These are phyloP conservation scores for Aegle marmelos DNA, from an alignment of 345 rosid genomes.

Conservation along the genomic window DNA sequence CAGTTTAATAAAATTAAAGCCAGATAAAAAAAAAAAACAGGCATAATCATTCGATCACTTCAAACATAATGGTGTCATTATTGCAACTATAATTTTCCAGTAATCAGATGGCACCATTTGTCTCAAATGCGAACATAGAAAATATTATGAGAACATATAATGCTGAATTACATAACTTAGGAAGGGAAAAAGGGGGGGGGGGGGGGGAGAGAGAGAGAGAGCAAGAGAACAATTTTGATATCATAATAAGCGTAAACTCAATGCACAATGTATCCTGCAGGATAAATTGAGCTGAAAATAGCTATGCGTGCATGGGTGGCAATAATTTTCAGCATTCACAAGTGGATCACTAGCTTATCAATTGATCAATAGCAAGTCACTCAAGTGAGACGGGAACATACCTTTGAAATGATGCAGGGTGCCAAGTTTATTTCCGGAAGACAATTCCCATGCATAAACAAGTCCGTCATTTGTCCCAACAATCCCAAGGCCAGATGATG, in stretches of 20 bases:
- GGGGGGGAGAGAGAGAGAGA: too few relatives aligned
- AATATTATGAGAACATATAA: neutral
- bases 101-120: neutral
- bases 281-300: neutral
- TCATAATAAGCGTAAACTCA: neutral
- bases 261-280: neutral
- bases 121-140: neutral
- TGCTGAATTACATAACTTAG: neutral
- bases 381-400: slow-evolving; percentile 18
- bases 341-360: slow-evolving; percentile 4
- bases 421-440: slow-evolving; percentile 61
- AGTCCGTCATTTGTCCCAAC: slow-evolving; percentile 68
- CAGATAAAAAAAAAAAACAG: too few relatives aligned
- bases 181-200: too few relatives aligned
- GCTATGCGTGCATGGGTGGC: neutral
- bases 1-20: too few relatives aligned
- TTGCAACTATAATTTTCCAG: neutral
- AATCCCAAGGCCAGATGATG: slow-evolving; percentile 62
- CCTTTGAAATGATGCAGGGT: slow-evolving; percentile 72
- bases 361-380: neutral
- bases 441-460: slow-evolving; percentile 70
- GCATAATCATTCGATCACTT: neutral
- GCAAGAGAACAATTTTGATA: neutral
- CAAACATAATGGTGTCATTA: neutral
- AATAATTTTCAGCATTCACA: neutral